Conservation (phyloP, 495 filamentous ascomycete species). For the Aspergillus homomorphus region DNA sequence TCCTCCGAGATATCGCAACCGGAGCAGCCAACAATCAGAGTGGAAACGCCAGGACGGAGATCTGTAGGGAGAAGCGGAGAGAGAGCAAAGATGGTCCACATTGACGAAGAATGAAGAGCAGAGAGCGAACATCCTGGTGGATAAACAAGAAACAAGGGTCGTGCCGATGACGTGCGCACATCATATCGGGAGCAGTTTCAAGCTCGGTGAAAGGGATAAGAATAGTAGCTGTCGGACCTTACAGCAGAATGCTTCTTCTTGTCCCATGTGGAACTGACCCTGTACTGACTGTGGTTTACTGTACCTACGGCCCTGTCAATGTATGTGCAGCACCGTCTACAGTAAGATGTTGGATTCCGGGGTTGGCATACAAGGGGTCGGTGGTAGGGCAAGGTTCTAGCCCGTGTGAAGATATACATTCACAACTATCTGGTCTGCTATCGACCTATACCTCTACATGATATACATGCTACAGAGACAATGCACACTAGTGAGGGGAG, state of each 20-base stretch:
- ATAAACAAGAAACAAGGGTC: not conserved
- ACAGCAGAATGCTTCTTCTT: not conserved
- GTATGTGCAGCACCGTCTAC: too few relatives aligned
- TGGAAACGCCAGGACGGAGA: not conserved
- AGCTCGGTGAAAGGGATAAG: not conserved
- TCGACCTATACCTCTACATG: too few relatives aligned
- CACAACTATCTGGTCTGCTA: too few relatives aligned
- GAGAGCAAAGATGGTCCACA: too few relatives aligned
- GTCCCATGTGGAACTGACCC: not conserved
- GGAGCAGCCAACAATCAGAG: not conserved
- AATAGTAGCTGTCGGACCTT: not conserved
- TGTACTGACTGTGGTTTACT: too few relatives aligned
- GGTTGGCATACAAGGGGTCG: too few relatives aligned
- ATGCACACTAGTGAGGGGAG: not conserved
- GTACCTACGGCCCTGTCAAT: too few relatives aligned
- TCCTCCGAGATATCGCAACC: not conserved
- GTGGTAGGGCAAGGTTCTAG: too few relatives aligned
- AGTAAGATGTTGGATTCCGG: too few relatives aligned
- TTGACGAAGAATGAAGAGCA: too few relatives aligned
- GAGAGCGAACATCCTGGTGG: too few relatives aligned
- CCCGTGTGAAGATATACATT: too few relatives aligned
- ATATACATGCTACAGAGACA: not conserved
- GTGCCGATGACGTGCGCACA: not conserved
- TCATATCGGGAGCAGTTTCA: not conserved
- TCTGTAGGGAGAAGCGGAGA: not conserved